Evolutionary conservation across 225 moss, liverwort and hornwort genomes (phyloP), one percentile per base, ranked within the genome.

Genomic region (Asterella californica): DNA sequence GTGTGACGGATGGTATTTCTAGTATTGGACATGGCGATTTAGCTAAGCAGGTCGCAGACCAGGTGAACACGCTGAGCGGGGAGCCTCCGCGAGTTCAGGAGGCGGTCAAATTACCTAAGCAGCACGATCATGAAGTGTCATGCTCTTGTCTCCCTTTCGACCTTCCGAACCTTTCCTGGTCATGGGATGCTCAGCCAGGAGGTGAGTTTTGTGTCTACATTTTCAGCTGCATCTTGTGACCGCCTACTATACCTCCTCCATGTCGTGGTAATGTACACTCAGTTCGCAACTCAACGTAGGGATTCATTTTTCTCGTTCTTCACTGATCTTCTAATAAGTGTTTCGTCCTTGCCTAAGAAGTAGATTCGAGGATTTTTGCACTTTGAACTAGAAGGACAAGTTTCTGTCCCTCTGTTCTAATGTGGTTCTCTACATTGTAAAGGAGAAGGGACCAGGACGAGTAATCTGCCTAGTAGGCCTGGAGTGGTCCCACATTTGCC

Each of bases 121-220:
- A 76, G n/a, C n/a, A n/a, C n/a, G n/a, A n/a, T 2, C 18, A 59
- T 24, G 59, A 53, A 38, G 54, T 10, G 21, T 76, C 75, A 10
- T 76, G 75, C 59, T 57, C 55, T 38, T 76, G 75, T 76, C 75
- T 76, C 8, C 75, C 75, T 37, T 59, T 76, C 12, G 38, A 4
- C 12, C 59, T 76, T 21, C 75, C 75, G 0, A 76, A 0, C 19
- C 75, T 76, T 11, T 32, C 75, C 34, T 38, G 34, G 59, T 57
- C 57, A 30, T 59, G 75, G 75, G 29, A 60, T 0, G 57, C 19
- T 37, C 33, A 25, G 32, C 0, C 18, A n/a, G 32, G 32, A 30
- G 74, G 74, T 74, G 47, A 74, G 74, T 52, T 53, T 32, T 19
- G 3, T 2, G 2, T 47, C 25, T 6, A 21, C 36, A 19, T 0